Base-by-base conservation (phyloP, 441 rosid species). In the Aleurites moluccanus region DNA sequence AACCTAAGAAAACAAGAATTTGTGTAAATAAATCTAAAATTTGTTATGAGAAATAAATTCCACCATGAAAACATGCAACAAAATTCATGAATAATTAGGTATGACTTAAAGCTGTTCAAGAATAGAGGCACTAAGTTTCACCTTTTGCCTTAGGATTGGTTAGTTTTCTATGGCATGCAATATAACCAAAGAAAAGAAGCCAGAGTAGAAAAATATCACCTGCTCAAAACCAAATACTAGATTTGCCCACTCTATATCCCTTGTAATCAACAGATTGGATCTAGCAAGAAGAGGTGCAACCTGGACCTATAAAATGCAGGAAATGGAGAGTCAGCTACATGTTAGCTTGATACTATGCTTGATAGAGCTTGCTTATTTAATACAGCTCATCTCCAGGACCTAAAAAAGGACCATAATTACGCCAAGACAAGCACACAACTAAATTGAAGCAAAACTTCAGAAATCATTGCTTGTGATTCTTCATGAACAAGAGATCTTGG, bases 171-270 rank as follows among this genome's bases (percentile, higher is more conserved):
- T 0, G 15, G 25, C 75, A 67, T 40, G 25, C 33, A n/a, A n/a
- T n/a, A n/a, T n/a, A 18, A 59, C n/a, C 6, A 52, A 44, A 33
- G 21, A 66, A 67, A 49, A 65, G 42, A 68, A 61, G 71, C 70
- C 70, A 45, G 23, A 64, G 38, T 59, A 47, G 10, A 16, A 49
- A 70, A 67, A 42, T 64, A 21, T 72, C 77, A 94, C 99, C 97
- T 92, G 99, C 84, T 95, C 98, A 82, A 92, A 88, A 79, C 98
- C 99, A 75, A 95, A 85, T 25, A 91, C 89, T 55, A 95, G 92
- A 83, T 95, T 95, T 57, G 96, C 98, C 99, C 99, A 92, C 77
- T 95, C 98, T 76, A 95, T 89, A 80, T 95, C 96, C 84, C 99
- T 89, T 18, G 99, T 91, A 78, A 95, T 86, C 65, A 95, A 83